These are phyloP conservation scores for Pulveroboletus sp. DNA, from an alignment of 768 basidiomycete species.

Conservation along the genomic window DNA sequence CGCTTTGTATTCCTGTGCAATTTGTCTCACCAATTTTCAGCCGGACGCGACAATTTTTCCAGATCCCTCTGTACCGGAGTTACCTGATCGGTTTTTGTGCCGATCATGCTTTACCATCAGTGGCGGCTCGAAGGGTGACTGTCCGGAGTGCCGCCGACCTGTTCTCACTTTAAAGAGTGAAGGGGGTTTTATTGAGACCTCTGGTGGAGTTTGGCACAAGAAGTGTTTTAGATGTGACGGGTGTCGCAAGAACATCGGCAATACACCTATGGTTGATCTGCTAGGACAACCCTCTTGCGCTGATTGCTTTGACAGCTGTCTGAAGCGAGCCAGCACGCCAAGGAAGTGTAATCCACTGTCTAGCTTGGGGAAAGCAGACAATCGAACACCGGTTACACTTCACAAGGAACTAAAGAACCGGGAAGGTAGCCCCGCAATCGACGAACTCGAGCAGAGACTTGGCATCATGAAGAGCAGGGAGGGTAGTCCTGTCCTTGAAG, in stretches of 20 bases:
- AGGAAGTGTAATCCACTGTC: slow-evolving; percentile 38
- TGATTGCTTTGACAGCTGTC: slow-evolving; percentile 77
- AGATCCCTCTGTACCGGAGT: slow-evolving; percentile 42
- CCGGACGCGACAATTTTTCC: slow-evolving; percentile 89
- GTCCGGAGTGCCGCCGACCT: slow-evolving; percentile 62
- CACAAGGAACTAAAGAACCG: slow-evolving; percentile 41
- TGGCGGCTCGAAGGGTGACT: slow-evolving; percentile 77
- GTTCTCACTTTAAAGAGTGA: slow-evolving; percentile 75
- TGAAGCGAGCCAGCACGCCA: slow-evolving; percentile 50
- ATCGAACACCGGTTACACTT: slow-evolving; percentile 45
- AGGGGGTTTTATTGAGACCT: slow-evolving; percentile 73
- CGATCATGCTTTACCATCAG: slow-evolving; percentile 66
- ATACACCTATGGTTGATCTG: slow-evolving; percentile 79
- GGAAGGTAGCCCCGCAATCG: slow-evolving; percentile 60
- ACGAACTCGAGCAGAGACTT: slow-evolving; percentile 60
- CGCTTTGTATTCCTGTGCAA: slow-evolving; percentile 63
- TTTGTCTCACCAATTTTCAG: slow-evolving; percentile 63
- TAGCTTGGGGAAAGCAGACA: slow-evolving; percentile 25
- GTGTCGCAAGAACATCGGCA: slow-evolving; percentile 71
- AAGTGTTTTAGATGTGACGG: slow-evolving; percentile 74
- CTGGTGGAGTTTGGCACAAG: slow-evolving; percentile 77
- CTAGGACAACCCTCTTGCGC: slow-evolving; percentile 75
- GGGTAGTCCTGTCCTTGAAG: slow-evolving; percentile 53
- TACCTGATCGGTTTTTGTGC: slow-evolving; percentile 62
- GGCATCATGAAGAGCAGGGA: slow-evolving; percentile 55